Conservation (phyloP, 495 filamentous ascomycete genomes). For the Platismatia glauca region DNA sequence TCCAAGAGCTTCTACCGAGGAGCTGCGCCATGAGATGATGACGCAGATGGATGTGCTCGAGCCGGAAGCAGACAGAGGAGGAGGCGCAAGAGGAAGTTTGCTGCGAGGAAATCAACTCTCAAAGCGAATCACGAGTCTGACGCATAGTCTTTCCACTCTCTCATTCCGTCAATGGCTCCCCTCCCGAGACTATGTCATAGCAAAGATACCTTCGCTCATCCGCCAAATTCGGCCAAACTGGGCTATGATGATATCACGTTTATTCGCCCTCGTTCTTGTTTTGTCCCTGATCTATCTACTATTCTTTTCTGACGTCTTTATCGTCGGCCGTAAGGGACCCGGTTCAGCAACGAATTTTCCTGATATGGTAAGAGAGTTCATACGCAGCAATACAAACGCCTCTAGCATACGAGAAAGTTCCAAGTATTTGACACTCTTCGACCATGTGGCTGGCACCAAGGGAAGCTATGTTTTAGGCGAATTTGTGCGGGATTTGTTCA, state of each 20-base stretch:
- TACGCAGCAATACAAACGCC: constrained; percentile 59
- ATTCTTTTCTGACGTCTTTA: constrained; percentile 74
- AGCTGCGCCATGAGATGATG: constrained; percentile 68
- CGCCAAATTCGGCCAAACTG: constrained; percentile 32
- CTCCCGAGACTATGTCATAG: constrained; percentile 21
- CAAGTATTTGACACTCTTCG: constrained; percentile 61
- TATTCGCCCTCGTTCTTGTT: constrained; percentile 66
- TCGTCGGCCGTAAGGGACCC: constrained; percentile 35
- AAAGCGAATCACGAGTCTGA: constrained; percentile 46
- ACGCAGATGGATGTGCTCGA: constrained; percentile 80
- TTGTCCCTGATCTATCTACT: constrained; percentile 69
- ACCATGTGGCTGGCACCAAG: constrained; percentile 85
- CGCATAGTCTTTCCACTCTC: constrained; percentile 46
- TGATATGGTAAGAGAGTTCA: constrained; percentile 57
- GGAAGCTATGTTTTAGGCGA: constrained; percentile 75
- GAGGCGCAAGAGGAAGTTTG: constrained; percentile 22
- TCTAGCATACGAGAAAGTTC: constrained; percentile 61
- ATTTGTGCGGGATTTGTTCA: constrained; percentile 69
- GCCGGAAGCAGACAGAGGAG: constrained; percentile 41
- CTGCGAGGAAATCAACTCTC: constrained; percentile 41
- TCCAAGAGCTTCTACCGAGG: constrained; percentile 44
- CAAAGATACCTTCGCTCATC: constrained; percentile 16
- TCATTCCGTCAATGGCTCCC: constrained; percentile 45
- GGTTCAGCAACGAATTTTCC: constrained; percentile 52
- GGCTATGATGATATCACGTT: constrained; percentile 52